Evolutionary conservation across 768 basidiomycete species (phyloP).

Genomic region (Suillus subaureus): DNA sequence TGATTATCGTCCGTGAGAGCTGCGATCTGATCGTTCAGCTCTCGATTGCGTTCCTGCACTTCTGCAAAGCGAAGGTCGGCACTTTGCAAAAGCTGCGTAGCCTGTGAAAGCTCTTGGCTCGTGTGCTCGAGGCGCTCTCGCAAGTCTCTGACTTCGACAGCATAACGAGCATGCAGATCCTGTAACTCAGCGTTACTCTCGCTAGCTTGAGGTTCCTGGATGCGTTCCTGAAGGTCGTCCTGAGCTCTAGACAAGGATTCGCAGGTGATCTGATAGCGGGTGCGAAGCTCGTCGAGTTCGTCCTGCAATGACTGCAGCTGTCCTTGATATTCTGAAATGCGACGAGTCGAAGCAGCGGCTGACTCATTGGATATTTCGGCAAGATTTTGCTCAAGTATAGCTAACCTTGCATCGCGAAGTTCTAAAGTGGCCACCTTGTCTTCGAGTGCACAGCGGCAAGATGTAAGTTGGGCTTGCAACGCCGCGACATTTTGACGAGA

Average conservation of each 20-base stretch:
- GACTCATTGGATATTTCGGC: conserved; percentile 11
- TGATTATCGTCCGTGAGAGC: conserved; percentile 18
- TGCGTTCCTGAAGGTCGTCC: conserved; percentile 8
- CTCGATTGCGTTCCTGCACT: conserved; percentile 28
- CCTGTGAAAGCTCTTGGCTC: conserved; percentile 36
- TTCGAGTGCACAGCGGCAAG: conserved; percentile 20
- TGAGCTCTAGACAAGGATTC: conserved; percentile 11
- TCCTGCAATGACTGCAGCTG: conserved; percentile 8
- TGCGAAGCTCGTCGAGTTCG: conserved; percentile 9
- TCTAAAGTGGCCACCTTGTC: conserved; percentile 7
- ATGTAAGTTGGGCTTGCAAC: conserved; percentile 22
- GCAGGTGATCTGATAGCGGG: conserved; percentile 1
- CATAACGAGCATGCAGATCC: conserved; percentile 33
- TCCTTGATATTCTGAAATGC: conserved; percentile 7
- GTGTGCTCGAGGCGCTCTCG: conserved; percentile 40
- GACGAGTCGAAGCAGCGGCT: conserved; percentile 1
- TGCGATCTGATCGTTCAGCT: conserved; percentile 32
- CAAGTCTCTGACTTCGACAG: conserved; percentile 39
- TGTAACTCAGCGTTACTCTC: conserved; percentile 9
- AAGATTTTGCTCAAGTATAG: conserved; percentile 13
- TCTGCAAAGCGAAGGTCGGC: conserved; percentile 37
- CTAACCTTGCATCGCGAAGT: conserved; percentile 15
- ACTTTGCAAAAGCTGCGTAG: conserved; percentile 36
- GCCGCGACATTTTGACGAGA: conserved; percentile 11
- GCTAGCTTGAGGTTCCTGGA: conserved; percentile 1